These are phyloP conservation scores for Verticillium klebahnii DNA, from an alignment of 2,329 filamentous ascomycete species.

Conservation along the genomic window DNA sequence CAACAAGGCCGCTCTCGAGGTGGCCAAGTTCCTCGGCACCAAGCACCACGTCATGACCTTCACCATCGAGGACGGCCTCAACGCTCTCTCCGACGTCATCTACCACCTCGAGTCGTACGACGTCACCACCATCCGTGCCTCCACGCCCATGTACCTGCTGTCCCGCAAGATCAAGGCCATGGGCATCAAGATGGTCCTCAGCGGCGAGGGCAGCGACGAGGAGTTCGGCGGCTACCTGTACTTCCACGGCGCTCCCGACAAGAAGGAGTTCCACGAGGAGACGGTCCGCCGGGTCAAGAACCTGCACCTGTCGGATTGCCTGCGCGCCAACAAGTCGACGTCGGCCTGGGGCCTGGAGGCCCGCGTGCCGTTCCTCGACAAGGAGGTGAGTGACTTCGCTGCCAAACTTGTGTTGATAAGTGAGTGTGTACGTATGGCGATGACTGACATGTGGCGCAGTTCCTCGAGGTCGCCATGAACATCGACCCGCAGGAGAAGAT, in stretches of 20 bases:
- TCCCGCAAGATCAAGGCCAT: slow-evolving; percentile 99
- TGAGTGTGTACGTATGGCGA: neutral
- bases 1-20: slow-evolving; percentile 84
- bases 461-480: slow-evolving; percentile 89
- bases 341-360: slow-evolving; percentile 97
- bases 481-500: slow-evolving; percentile 94
- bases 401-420: neutral
- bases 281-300: slow-evolving; percentile 93
- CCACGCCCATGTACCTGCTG: slow-evolving; percentile 96
- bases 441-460: slow-evolving; percentile 39
- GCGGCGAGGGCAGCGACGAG: slow-evolving; percentile 94
- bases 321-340: slow-evolving; percentile 98
- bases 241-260: slow-evolving; percentile 92
- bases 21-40: slow-evolving; percentile 93
- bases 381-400: slow-evolving; percentile 54
- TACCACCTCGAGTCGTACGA: slow-evolving; percentile 98
- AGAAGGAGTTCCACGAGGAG: slow-evolving; percentile 91
- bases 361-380: slow-evolving; percentile 96
- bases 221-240: slow-evolving; percentile 98
- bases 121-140: slow-evolving; percentile 96
- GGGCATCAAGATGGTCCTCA: slow-evolving; percentile 99
- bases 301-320: slow-evolving; percentile 91
- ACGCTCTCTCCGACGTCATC: slow-evolving; percentile 95
- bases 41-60: slow-evolving; percentile 99
- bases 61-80: slow-evolving; percentile 93